phyloP scores from a whole-genome alignment of 305 asterid species.

The Rubia tinctorum region DNA sequence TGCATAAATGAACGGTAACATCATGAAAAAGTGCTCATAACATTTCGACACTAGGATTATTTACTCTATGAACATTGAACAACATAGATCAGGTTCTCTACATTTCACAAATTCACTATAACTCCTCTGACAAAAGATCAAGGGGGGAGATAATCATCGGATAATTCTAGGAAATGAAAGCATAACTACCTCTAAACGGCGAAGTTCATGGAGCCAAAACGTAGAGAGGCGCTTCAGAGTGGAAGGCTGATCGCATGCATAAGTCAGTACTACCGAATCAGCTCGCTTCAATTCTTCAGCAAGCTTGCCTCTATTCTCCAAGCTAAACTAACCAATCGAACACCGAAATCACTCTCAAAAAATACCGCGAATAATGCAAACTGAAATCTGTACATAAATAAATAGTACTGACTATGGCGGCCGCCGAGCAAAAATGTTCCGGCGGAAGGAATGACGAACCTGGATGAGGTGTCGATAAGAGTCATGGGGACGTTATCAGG shows the following conservation, averaged over 20 bases:
- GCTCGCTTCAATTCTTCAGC: conserved; percentile 98
- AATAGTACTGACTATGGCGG: neutral
- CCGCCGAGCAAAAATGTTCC: neutral
- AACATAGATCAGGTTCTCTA: neutral
- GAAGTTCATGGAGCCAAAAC: conserved; percentile 96
- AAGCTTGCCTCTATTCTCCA: conserved; percentile 87
- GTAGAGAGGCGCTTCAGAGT: conserved; percentile 81
- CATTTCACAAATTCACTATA: neutral
- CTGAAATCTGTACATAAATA: neutral
- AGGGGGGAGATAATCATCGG: neutral
- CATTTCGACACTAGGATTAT: neutral
- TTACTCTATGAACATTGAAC: too few species aligned
- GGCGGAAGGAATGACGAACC: conserved; percentile 35
- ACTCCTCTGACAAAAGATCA: neutral
- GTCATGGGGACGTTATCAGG: conserved; percentile 81
- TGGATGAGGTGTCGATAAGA: conserved; percentile 88
- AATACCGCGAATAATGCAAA: neutral
- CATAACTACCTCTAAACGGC: conserved; percentile 70
- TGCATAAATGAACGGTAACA: neutral
- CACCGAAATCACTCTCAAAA: neutral
- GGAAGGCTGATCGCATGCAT: conserved; percentile 93
- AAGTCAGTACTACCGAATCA: conserved; percentile 87
- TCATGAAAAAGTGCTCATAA: neutral
- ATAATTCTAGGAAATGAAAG: neutral
- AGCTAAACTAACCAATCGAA: conserved; percentile 42